These are phyloP conservation scores for Geosmithia flava DNA, from an alignment of 2,329 filamentous ascomycete species.

Conservation along the genomic window DNA sequence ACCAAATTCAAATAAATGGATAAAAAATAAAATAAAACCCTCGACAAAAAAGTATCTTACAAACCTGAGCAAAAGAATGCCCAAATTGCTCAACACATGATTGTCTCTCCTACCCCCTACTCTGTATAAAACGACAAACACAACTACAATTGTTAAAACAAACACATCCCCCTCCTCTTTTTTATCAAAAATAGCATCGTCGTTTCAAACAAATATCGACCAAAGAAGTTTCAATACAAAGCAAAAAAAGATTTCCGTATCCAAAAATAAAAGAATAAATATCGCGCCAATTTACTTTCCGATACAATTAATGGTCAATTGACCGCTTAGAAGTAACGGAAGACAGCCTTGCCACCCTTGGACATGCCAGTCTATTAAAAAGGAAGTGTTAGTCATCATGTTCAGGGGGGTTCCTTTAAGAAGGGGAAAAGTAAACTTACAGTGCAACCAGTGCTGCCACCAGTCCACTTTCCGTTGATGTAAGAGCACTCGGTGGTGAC, in stretches of 20 bases:
- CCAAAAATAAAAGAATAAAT: constrained; percentile 10
- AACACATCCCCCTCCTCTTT: background rate
- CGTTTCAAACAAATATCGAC: constrained; percentile 4
- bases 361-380: constrained; percentile 26
- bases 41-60: too few species aligned
- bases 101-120: too few species aligned
- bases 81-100: too few species aligned
- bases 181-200: background rate
- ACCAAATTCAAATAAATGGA: too few species aligned
- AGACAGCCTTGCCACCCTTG: constrained; percentile 25
- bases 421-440: constrained; percentile 39
- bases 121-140: too few species aligned
- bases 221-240: constrained; percentile 2
- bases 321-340: constrained; percentile 27
- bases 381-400: constrained; percentile 8
- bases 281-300: too few species aligned
- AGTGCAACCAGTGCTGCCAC: constrained; percentile 58
- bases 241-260: constrained; percentile 7
- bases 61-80: too few species aligned
- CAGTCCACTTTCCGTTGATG: constrained; percentile 48
- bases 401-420: background rate
- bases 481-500: constrained; percentile 48
- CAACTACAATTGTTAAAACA: too few species aligned
- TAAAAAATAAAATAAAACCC: too few species aligned
- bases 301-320: background rate